Evolutionary conservation across 768 basidiomycete species (phyloP), one percentile per base, ranked within the genome.

Genomic region (Suillus bovinus): DNA sequence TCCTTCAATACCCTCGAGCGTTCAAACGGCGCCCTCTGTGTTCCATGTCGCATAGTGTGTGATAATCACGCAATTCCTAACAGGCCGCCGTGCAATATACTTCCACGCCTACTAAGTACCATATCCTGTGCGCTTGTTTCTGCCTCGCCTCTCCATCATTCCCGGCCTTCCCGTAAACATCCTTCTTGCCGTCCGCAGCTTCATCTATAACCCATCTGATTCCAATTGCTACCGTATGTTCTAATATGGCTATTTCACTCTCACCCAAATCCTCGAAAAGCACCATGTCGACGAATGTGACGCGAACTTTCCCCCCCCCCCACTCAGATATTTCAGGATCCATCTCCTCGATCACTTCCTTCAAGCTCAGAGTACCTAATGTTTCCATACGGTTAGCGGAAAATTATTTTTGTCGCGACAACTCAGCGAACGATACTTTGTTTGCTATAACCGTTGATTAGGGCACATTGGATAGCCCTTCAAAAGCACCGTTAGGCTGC

Each of bases 121-220:
- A 62, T 64, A 59, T 64, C 52, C 59, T 38, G 53, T 39, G 61
- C 49, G 41, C 50, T 47, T 16, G 59, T 39, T 60, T 64, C 57
- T 63, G 64, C 64, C 36, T 65, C 62, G 39, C 42, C 36, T 57
- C 56, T 53, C 59, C 47, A 58, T 41, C 65, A 67, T 68, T 53
- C 66, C 71, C 63, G 62, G 56, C 36, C 58, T 74, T 73, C 72
- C 72, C 72, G 70, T 68, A 61, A 68, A 42, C n/a, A n/a, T n/a
- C 16, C 64, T 70, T 64, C 66, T 70, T 61, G 56, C 70, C 68
- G 67, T 72, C 70, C 72, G 67, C 72, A 70, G 74, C 72, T 62
- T 72, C 66, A 69, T 60, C 59, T 61, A 56, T 69, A 63, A 55
- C 60, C 73, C 68, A 24, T 62, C 46, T 53, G 34, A 27, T 16